A percentile compares a stretch with the other conserved stretches of the same genome.
phyloP scores from a whole-genome alignment of 306 rosid genomes.

The Sechiopsis laciniata region DNA sequence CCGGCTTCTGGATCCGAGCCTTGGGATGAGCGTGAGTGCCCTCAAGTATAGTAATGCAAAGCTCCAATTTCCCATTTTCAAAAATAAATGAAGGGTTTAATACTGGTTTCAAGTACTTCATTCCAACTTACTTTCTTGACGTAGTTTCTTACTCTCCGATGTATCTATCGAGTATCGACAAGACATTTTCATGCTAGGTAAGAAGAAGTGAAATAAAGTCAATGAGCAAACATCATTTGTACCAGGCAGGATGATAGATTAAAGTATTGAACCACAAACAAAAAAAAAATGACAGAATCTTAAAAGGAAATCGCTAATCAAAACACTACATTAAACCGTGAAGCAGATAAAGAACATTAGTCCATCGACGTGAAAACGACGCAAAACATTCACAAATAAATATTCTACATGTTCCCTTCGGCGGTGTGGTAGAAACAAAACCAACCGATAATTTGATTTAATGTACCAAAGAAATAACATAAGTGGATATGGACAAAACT shows the following conservation, averaged over 20 bases:
- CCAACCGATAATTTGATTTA: neutral
- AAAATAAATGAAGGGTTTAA: slow-evolving; percentile 1
- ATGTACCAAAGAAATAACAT: neutral
- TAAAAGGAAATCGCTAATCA: neutral
- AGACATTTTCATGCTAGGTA: neutral
- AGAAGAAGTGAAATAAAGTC: neutral
- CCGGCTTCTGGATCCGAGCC: no score
- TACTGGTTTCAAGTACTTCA: neutral
- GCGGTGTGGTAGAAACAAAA: neutral
- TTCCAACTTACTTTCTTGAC: no score
- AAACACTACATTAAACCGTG: neutral
- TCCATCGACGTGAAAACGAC: neutral
- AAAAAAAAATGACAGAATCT: neutral
- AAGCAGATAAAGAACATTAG: neutral
- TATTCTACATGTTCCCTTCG: neutral
- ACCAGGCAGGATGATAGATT: neutral
- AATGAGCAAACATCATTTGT: neutral
- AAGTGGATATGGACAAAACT: neutral
- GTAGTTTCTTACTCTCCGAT: neutral
- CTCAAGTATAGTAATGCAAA: no score
- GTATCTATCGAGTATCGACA: neutral
- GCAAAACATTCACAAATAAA: neutral
- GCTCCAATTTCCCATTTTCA: neutral
- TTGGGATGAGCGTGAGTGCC: no score
- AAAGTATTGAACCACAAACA: neutral